Evolutionary conservation across 768 basidiomycete species (phyloP).

Genomic region (Suillus paluster): DNA sequence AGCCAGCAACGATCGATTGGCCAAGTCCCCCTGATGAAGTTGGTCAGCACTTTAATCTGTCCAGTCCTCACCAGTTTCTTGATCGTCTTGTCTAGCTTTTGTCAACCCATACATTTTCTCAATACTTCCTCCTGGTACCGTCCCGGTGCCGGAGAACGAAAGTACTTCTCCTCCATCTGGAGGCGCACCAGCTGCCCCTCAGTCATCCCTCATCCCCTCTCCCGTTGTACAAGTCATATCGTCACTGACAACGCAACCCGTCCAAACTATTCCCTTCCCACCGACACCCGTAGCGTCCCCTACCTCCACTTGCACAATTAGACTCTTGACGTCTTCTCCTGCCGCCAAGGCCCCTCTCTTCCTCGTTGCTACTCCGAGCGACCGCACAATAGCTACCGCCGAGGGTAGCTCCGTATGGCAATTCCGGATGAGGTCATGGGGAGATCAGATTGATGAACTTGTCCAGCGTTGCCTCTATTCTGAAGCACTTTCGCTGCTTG

Average conservation of each 20-base stretch:
- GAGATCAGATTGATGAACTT: slow-evolving; percentile 84
- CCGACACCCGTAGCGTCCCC: slow-evolving; percentile 32
- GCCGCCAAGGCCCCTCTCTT: slow-evolving; percentile 58
- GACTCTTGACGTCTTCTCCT: slow-evolving; percentile 64
- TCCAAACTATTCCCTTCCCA: slow-evolving; percentile 70
- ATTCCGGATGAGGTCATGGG: slow-evolving; percentile 72
- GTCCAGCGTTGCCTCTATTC: slow-evolving; percentile 67
- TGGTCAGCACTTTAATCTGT: slow-evolving; percentile 54
- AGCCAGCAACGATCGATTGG: slow-evolving; percentile 64
- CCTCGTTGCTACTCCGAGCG: slow-evolving; percentile 74
- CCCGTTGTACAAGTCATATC: slow-evolving; percentile 75
- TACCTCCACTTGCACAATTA: slow-evolving; percentile 54
- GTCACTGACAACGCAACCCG: slow-evolving; percentile 61
- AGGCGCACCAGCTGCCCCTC: slow-evolving; percentile 27
- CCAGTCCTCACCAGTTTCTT: slow-evolving; percentile 66
- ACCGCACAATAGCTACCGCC: slow-evolving; percentile 61
- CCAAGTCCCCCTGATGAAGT: slow-evolving; percentile 83
- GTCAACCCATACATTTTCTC: slow-evolving; percentile 81
- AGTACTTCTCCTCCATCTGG: slow-evolving; percentile 26
- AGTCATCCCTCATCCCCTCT: slow-evolving; percentile 48
- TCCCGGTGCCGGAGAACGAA: slow-evolving; percentile 38
- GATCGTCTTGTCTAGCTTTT: slow-evolving; percentile 51
- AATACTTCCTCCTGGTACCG: slow-evolving; percentile 70
- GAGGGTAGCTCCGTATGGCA: slow-evolving; percentile 85
- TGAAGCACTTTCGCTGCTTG: slow-evolving; percentile 81